phyloP scores from a whole-genome alignment of 495 filamentous ascomycete species.

The Trichocladium antarcticum region DNA sequence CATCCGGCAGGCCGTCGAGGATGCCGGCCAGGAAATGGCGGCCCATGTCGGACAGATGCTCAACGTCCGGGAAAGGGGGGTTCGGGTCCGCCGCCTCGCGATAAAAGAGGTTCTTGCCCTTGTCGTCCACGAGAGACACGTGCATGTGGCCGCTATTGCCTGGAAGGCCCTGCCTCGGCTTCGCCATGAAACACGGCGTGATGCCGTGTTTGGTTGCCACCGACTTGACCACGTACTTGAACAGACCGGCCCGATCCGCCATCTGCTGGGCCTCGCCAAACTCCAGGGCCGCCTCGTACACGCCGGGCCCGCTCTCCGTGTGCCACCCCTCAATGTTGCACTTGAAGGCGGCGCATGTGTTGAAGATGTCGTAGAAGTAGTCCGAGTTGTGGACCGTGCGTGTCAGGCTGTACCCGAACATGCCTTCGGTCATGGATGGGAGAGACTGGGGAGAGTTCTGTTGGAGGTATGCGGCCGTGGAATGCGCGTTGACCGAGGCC shows the following conservation, averaged over 20 bases:
- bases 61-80: slow-evolving; percentile 61
- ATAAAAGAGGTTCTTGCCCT: slow-evolving; percentile 68
- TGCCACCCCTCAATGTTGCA: slow-evolving; percentile 94
- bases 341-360: slow-evolving; percentile 68
- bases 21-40: slow-evolving; percentile 90
- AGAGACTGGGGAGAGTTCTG: slow-evolving; percentile 60
- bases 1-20: slow-evolving; percentile 75
- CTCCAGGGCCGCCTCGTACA: slow-evolving; percentile 89
- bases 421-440: slow-evolving; percentile 79
- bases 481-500: slow-evolving; percentile 47
- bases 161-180: slow-evolving; percentile 76
- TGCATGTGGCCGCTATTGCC: slow-evolving; percentile 96
- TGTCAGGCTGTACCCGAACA: slow-evolving; percentile 97
- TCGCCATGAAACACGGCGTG: slow-evolving; percentile 98
- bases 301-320: slow-evolving; percentile 89
- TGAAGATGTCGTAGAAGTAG: slow-evolving; percentile 85
- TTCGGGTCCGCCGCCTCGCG: slow-evolving; percentile 58
- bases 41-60: slow-evolving; percentile 72
- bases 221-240: slow-evolving; percentile 90
- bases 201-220: slow-evolving; percentile 78
- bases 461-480: slow-evolving; percentile 61
- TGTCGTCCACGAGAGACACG: slow-evolving; percentile 61
- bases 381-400: slow-evolving; percentile 84
- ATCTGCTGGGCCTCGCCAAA: slow-evolving; percentile 74
- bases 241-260: slow-evolving; percentile 83